phyloP scores from a whole-genome alignment of 140 eudicot species.

The Oenanthe javanica region DNA sequence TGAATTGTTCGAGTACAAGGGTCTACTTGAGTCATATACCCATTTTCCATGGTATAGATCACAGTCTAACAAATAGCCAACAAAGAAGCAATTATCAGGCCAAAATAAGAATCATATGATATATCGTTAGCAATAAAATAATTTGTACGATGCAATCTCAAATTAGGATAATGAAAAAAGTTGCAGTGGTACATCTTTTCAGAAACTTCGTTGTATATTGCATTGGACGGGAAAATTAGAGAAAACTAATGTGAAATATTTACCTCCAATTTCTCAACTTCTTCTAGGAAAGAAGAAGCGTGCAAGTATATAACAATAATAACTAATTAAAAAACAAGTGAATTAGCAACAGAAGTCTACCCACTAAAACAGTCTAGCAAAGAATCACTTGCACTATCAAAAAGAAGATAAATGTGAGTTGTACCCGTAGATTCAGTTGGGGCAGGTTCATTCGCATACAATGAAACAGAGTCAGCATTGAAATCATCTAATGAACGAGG shows the following conservation, averaged over 20 bases:
- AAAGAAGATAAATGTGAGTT: not conserved
- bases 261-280: too few relatives aligned
- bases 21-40: not conserved
- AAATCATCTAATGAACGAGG: not conserved
- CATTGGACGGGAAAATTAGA: too few relatives aligned
- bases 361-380: not conserved
- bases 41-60: slow-evolving; percentile 11
- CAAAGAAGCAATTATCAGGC: not conserved
- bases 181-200: too few relatives aligned
- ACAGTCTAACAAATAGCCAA: slow-evolving; percentile 42
- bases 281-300: too few relatives aligned
- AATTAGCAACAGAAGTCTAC: too few relatives aligned
- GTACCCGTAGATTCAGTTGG: not conserved
- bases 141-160: not conserved
- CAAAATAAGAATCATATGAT: not conserved
- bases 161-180: too few relatives aligned
- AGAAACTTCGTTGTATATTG: too few relatives aligned
- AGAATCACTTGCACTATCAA: not conserved
- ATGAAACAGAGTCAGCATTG: not conserved
- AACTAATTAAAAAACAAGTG: too few relatives aligned
- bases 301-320: too few relatives aligned
- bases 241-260: too few relatives aligned
- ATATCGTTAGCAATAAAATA: not conserved
- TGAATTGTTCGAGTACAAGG: not conserved
- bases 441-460: not conserved